A percentile compares a stretch with the other conserved stretches of the same genome.
These are phyloP conservation scores for Logfia minima DNA, from an alignment of 129 eudicot species.

Conservation along the genomic window DNA sequence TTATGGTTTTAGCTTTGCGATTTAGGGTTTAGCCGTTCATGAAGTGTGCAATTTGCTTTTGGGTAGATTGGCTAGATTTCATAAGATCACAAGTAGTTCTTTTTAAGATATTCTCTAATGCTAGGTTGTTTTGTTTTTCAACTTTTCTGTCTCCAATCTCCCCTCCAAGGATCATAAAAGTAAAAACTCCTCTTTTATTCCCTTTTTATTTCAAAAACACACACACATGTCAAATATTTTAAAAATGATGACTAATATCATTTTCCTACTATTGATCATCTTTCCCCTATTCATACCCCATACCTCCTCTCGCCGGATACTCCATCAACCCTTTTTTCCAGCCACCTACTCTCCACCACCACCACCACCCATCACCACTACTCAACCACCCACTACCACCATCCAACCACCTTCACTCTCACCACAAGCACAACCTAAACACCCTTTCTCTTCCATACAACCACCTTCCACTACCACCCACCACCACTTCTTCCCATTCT, in stretches of 20 bases:
- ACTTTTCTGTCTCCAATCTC: neutral
- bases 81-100: neutral
- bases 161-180: neutral
- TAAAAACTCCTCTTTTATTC: neutral
- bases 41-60: too few relatives aligned
- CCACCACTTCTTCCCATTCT: constrained; percentile 52
- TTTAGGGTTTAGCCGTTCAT: too few relatives aligned
- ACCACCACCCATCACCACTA: constrained; percentile 14
- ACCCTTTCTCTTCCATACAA: constrained; percentile 50
- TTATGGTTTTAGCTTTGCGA: too few relatives aligned
- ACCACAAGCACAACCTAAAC: constrained; percentile 36
- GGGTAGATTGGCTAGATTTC: neutral
- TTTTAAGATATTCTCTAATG: neutral
- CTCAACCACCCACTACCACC: constrained; percentile 33
- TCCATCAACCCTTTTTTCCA: constrained; percentile 86
- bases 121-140: neutral
- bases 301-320: constrained; percentile 55
- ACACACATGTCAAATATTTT: neutral
- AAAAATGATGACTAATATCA: constrained; percentile 18
- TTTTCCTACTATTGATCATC: neutral
- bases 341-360: constrained; percentile 25
- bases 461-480: constrained; percentile 44
- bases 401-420: constrained; percentile 27
- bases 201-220: neutral
- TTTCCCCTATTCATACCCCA: constrained; percentile 29